Base-by-base conservation (phyloP, 1,284 basidiomycete species). In the Fomitiporia mediterranea region DNA sequence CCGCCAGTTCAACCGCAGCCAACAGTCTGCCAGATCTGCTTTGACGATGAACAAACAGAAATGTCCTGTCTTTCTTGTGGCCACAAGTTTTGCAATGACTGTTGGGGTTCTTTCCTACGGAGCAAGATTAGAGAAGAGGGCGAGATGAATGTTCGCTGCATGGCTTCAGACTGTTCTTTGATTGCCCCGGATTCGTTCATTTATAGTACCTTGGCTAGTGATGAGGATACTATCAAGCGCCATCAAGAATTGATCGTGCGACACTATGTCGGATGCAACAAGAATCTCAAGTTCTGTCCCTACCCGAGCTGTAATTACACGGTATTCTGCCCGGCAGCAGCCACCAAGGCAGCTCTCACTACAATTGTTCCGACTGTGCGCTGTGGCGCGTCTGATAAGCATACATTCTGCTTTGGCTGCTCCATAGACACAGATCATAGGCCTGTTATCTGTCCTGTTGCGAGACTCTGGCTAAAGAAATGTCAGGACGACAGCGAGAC, bases 401-500 rank as follows among this genome's bases (percentile, higher is more conserved):
- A 91, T 70, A 81, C 80, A 58, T 95, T 98, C 70, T 98, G 94
- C 71, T 98, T 97, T 66, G 92, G 94, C 8, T 98, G 94, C 67
- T 74, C 83, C 43, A 82, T 92, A 62, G 86, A 91, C 64, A 81
- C 78, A 61, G 94, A 96, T 66, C 96, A 99, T 69, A 82, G 94
- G 28, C 96, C 96, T 0, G 85, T 96, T 43, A 81, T 97, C 48
- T 99, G 96, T 72, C 78, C 75, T 8, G 86, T 97, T 25, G 92
- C 94, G 64, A 89, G 82, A 75, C 80, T 94, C 73, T 99, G 97
- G 97, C 74, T 97, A 66, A 93, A 91, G 80, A 99, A 99, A 72
- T 98, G 96, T 71, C 84, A 86, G 55, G 96, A 99, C 69, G 96
- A 99, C 68, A 94, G 90, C 63, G 97, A 99, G 76, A 99, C 96